Percentiles rank a stretch among this genome's conserved stretches.
These are phyloP conservation scores for Diaporthe destruens DNA, from an alignment of 2,329 filamentous ascomycete genomes.

Conservation along the genomic window DNA sequence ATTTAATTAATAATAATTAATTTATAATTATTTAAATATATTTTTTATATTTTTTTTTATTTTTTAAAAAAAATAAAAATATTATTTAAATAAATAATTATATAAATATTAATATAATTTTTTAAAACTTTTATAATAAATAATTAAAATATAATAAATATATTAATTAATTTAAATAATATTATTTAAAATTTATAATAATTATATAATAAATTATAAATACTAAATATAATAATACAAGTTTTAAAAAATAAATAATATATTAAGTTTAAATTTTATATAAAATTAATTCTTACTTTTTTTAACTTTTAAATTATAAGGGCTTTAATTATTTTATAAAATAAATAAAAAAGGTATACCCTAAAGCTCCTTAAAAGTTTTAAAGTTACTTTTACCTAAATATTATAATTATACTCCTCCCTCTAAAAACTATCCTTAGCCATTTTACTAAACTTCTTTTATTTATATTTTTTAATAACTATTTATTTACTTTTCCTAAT, in stretches of 20 bases:
- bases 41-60: not conserved
- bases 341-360: too few species aligned
- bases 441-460: too few species aligned
- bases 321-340: too few species aligned
- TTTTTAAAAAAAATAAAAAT: not conserved
- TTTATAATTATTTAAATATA: not conserved
- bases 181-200: not conserved
- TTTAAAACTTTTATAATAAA: not conserved
- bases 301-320: too few species aligned
- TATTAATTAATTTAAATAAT: not conserved
- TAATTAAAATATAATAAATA: not conserved
- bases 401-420: too few species aligned
- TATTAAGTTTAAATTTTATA: too few species aligned
- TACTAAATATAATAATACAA: not conserved
- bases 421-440: too few species aligned
- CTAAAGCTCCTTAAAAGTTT: too few species aligned
- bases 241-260: not conserved
- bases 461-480: too few species aligned
- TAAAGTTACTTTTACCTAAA: too few species aligned
- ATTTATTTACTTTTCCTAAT: too few species aligned
- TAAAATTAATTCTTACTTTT: too few species aligned
- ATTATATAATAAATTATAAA: not conserved
- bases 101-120: not conserved
- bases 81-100: conserved; percentile 5
- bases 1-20: not conserved